A percentile compares a stretch with the other conserved stretches of the same genome.
Conservation (phyloP, 805 yeast species). For the Lachancea nothofagi region DNA sequence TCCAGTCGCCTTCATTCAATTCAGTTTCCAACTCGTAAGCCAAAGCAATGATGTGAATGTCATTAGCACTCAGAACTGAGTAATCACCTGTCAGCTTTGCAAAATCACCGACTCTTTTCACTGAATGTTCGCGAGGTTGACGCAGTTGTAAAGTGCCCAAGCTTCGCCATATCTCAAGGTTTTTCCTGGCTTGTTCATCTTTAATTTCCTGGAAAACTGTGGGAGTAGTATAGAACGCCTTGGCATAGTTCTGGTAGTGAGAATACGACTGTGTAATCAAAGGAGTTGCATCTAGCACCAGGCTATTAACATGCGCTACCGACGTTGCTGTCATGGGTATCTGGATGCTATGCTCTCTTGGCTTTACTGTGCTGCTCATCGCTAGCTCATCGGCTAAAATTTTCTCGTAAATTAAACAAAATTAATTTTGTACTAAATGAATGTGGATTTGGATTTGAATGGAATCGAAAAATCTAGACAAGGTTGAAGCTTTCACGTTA, state of each 20-base stretch:
- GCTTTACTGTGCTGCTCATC: conserved; percentile 1
- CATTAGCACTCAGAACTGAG: conserved; percentile 81
- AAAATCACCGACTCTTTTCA: conserved; percentile 65
- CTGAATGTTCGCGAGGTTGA: conserved; percentile 66
- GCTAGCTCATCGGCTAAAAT: conserved; percentile 7
- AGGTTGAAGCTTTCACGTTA: no score
- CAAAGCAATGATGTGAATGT: conserved; percentile 86
- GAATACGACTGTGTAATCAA: conserved; percentile 79
- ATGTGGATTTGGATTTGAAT: no score
- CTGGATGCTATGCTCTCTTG: conserved; percentile 26
- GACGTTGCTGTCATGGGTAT: conserved; percentile 34
- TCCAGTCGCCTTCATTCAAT: conserved; percentile 59
- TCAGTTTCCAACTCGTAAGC: conserved; percentile 83
- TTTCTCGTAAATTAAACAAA: neutral
- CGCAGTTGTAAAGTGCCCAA: conserved; percentile 54
- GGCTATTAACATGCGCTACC: conserved; percentile 41
- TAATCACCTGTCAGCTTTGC: conserved; percentile 89
- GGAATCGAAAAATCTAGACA: no score
- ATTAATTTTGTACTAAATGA: neutral
- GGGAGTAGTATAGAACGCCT: conserved; percentile 79
- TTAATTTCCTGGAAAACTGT: conserved; percentile 82
- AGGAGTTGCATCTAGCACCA: conserved; percentile 94
- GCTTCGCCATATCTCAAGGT: conserved; percentile 69
- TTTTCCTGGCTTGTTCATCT: conserved; percentile 78
- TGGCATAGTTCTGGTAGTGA: conserved; percentile 63